Base-by-base conservation (phyloP, 1,284 basidiomycete species). In the Leccinum discolor region DNA sequence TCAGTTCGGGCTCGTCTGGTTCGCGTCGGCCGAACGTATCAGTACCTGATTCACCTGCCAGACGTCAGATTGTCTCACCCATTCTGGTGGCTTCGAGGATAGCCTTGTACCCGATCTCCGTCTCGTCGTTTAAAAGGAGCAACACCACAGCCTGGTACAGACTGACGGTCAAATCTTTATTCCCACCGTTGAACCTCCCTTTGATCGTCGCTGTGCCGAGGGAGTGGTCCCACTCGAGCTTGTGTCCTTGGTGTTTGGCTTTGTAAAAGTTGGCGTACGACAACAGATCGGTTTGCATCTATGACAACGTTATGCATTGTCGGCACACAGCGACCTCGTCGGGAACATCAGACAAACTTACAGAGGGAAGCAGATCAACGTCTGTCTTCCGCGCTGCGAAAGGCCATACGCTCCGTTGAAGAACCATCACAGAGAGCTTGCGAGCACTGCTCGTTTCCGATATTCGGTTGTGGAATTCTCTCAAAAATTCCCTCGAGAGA, bases 141-240 rank as follows among this genome's bases (percentile, higher is more conserved):
- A 99, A 80, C 2, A 98, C 86, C 5, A 94, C 78, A 0, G 92
- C 91, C 77, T 99, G 98, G 78, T 94, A 96, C 72, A 98, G 82
- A 72, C 93, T 96, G 68, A 99, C 91, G 8, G 90, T 89, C 50
- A 99, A 84, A 78, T 99, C 96, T 78, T 98, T 98, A 70, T 82
- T 79, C 1, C 89, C 93, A 2, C 80, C 79, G 32, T 80, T 82
- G 80, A 98, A 97, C 50, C 83, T 78, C 2, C 88, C 92, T 59
- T 80, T 88, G 64, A 98, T 75, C 3, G 86, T 89, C 59, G 89
- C 90, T 3, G 91, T 92, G 29, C 90, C 94, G 1, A 97, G 85
- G 2, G 90, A 86, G 74, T 94, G 94, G 71, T 93, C 87, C 93
- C 93, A 97, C 44, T 88, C 85, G 2, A 98, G 83, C 64, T 86